Percentiles rank a stretch among this genome's conserved stretches.
Conservation (phyloP, 208 protist species). For the Acanthamoeba quina region DNA sequence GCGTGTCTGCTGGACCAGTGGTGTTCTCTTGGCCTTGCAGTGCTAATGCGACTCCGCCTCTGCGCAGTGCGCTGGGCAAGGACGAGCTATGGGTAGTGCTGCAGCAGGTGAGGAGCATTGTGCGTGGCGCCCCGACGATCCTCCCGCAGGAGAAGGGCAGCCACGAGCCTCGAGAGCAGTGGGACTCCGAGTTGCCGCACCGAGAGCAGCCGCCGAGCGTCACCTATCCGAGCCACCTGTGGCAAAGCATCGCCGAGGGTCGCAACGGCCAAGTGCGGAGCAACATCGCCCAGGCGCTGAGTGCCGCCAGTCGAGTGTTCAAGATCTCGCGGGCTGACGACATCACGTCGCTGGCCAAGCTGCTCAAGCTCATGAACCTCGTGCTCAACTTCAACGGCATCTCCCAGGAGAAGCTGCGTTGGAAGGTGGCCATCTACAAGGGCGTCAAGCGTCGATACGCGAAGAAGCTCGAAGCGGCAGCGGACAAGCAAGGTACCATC, state of each 20-base stretch:
- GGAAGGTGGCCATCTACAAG: neutral
- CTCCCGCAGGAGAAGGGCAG: neutral
- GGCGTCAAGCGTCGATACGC: constrained; percentile 14
- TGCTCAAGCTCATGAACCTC: constrained; percentile 25
- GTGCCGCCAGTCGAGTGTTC: neutral
- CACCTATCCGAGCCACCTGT: neutral
- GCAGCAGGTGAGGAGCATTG: constrained; percentile 1
- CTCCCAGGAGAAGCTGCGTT: constrained; percentile 25
- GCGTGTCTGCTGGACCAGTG: neutral
- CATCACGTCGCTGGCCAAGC: constrained; percentile 1
- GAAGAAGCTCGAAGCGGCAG: constrained; percentile 2
- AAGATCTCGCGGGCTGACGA: neutral
- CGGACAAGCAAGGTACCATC: neutral
- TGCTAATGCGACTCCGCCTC: neutral
- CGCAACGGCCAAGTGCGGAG: neutral
- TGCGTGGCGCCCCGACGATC: constrained; percentile 3
- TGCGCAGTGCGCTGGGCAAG: neutral
- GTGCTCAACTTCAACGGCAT: constrained; percentile 56
- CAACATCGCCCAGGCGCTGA: neutral
- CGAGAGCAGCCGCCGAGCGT: neutral
- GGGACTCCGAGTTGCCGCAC: neutral
- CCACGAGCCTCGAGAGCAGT: neutral
- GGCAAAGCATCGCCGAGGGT: neutral
- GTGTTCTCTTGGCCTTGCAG: no score
- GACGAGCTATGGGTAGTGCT: neutral